Conservation (phyloP, 2,329 filamentous ascomycete genomes). For the Pseudogymnoascus sp. region DNA sequence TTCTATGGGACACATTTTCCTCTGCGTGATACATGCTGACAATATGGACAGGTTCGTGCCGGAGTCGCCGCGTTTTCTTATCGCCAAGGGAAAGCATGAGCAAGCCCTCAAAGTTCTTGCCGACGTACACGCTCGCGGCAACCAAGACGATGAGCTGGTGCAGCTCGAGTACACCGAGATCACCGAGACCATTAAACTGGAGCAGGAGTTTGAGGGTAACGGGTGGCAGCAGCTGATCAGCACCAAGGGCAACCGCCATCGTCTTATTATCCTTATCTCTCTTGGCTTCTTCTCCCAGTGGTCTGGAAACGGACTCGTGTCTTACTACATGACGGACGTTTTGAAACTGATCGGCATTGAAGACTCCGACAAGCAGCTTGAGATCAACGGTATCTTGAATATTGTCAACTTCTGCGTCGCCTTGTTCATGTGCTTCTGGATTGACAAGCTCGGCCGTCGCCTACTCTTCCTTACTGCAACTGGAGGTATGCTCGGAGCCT, state of each 20-base stretch:
- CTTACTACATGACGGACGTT: conserved; percentile 32
- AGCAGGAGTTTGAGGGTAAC: conserved; percentile 37
- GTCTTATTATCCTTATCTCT: conserved; percentile 43
- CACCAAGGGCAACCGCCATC: conserved; percentile 45
- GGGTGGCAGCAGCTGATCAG: conserved; percentile 39
- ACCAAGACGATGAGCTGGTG: conserved; percentile 32
- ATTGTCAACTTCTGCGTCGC: conserved; percentile 23
- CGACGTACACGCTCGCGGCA: conserved; percentile 36
- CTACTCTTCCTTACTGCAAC: conserved; percentile 21
- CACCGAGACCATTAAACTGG: conserved; percentile 33
- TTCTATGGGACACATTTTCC: not conserved
- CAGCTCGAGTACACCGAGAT: conserved; percentile 36
- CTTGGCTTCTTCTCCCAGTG: conserved; percentile 50
- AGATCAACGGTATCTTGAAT: conserved; percentile 23
- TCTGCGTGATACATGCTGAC: conserved; percentile 2
- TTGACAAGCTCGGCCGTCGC: conserved; percentile 25
- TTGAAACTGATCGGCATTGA: conserved; percentile 29
- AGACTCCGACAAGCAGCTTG: conserved; percentile 25
- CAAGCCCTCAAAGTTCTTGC: conserved; percentile 40
- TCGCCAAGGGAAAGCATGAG: conserved; percentile 38
- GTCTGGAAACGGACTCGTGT: conserved; percentile 44
- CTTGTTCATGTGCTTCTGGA: conserved; percentile 22
- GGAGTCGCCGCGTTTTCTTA: conserved; percentile 33
- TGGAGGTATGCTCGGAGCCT: conserved; percentile 18
- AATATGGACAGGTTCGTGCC: conserved; percentile 26